Percentiles rank a stretch among this genome's conserved stretches.
phyloP scores from a whole-genome alignment of 106 monocot species.

The Dendrobium officinale region DNA sequence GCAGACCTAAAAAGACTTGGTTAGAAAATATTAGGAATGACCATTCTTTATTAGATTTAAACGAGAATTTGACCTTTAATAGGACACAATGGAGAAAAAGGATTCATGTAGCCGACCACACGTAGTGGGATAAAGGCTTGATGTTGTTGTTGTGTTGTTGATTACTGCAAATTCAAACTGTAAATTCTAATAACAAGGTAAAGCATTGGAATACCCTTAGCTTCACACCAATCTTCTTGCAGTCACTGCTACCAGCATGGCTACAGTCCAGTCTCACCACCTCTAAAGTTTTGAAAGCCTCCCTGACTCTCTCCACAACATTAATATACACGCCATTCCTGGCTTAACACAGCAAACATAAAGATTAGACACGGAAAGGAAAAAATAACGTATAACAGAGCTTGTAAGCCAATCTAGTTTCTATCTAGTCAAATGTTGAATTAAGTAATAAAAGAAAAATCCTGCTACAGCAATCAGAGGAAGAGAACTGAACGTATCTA shows the following conservation, averaged over 20 bases:
- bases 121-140: too few relatives aligned
- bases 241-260: conserved; percentile 54
- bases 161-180: not conserved
- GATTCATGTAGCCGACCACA: too few relatives aligned
- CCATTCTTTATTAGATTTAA: too few relatives aligned
- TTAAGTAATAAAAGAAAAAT: not conserved
- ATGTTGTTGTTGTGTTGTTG: too few relatives aligned
- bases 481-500: not conserved
- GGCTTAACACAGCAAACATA: conserved; percentile 32
- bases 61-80: too few relatives aligned
- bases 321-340: conserved; percentile 89
- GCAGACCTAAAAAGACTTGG: too few relatives aligned
- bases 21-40: too few relatives aligned
- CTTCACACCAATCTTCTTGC: conserved; percentile 93
- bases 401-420: not conserved
- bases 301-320: conserved; percentile 59
- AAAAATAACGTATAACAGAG: not conserved
- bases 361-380: not conserved
- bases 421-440: not conserved
- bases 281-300: conserved; percentile 59
- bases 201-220: conserved; percentile 46
- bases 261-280: conserved; percentile 76
- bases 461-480: not conserved
- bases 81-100: too few relatives aligned
- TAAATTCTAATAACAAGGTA: not conserved